Evolutionary conservation across 495 filamentous ascomycete genomes (phyloP).

Genomic region (Corynascus novoguineensis): DNA sequence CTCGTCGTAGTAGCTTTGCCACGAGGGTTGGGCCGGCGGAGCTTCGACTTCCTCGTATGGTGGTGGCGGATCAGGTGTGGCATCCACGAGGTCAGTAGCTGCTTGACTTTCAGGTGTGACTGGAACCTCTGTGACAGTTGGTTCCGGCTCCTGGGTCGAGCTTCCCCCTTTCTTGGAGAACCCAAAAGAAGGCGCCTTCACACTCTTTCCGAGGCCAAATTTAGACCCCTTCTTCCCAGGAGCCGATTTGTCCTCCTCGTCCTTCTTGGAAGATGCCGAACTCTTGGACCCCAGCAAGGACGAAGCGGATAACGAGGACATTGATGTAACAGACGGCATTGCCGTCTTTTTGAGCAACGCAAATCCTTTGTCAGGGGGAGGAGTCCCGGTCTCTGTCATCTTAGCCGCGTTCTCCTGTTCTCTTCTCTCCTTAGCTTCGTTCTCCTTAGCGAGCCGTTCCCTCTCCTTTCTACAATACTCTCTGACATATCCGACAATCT

Average conservation of each 20-base stretch:
- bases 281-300: slow-evolving; percentile 9
- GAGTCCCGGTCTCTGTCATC: neutral
- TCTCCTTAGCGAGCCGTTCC: neutral
- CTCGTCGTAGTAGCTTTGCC: slow-evolving; percentile 4
- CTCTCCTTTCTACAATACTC: slow-evolving; percentile 16
- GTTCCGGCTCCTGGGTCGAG: neutral
- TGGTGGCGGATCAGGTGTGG: neutral
- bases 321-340: slow-evolving; percentile 2
- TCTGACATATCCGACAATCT: slow-evolving; percentile 31
- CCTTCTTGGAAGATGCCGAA: neutral
- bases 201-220: neutral
- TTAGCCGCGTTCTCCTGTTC: neutral
- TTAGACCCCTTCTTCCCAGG: slow-evolving; percentile 8
- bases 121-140: neutral
- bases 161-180: slow-evolving; percentile 4
- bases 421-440: too few species aligned
- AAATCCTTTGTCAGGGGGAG: neutral
- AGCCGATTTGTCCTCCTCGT: neutral
- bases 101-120: neutral
- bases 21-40: neutral
- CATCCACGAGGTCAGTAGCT: neutral
- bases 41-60: neutral
- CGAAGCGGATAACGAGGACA: neutral
- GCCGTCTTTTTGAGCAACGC: slow-evolving; percentile 7
- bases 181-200: slow-evolving; percentile 17